Percentiles rank a stretch among this genome's conserved stretches.
phyloP scores from a whole-genome alignment of 106 monocot species.

The Agapanthus africanus region DNA sequence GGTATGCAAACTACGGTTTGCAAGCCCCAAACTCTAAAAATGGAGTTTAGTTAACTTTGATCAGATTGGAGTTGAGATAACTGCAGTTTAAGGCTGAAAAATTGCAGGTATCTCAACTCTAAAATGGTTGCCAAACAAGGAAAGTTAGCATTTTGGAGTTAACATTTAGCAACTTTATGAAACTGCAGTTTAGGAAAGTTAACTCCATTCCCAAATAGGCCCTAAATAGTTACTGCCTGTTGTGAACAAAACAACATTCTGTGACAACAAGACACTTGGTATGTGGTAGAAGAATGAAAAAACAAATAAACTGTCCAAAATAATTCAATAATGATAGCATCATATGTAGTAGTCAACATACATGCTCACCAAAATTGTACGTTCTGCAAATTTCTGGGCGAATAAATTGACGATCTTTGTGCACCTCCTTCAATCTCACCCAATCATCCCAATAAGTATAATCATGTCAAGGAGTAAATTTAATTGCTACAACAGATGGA shows the following conservation, averaged over 20 bases:
- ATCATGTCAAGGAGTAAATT: constrained; percentile 61
- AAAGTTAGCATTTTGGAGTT: too few relatives aligned
- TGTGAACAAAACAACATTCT: background rate
- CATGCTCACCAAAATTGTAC: constrained; percentile 99
- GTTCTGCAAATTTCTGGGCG: constrained; percentile 98
- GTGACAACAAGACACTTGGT: background rate
- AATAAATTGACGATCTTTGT: constrained; percentile 83
- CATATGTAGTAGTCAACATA: constrained; percentile 12
- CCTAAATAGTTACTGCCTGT: background rate
- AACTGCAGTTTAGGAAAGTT: too few relatives aligned
- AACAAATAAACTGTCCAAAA: background rate
- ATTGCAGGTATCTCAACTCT: too few relatives aligned
- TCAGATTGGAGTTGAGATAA: too few relatives aligned
- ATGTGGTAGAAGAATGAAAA: background rate
- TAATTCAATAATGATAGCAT: background rate
- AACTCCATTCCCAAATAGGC: too few relatives aligned
- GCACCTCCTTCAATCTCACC: constrained; percentile 91
- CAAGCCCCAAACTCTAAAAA: too few relatives aligned
- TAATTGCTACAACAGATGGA: background rate
- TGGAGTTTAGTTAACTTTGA: too few relatives aligned
- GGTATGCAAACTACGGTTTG: too few relatives aligned
- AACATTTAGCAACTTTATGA: too few relatives aligned
- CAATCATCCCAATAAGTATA: constrained; percentile 99
- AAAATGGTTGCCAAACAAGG: too few relatives aligned
- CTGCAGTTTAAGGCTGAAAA: too few relatives aligned